These are phyloP conservation scores for Ramaria sp. DNA, from an alignment of 768 basidiomycete genomes.

Conservation along the genomic window DNA sequence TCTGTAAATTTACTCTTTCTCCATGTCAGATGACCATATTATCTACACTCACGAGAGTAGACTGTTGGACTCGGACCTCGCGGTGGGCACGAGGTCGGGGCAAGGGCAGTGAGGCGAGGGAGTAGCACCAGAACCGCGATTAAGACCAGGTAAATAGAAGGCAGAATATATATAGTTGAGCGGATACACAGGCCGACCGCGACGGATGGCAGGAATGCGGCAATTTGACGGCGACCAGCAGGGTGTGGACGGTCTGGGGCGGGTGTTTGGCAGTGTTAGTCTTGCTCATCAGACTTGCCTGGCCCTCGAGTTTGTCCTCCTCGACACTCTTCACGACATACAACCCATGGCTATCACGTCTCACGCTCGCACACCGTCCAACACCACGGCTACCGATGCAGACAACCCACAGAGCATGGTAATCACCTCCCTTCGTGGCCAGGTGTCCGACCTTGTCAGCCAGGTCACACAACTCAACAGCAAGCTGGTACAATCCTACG, in stretches of 20 bases:
- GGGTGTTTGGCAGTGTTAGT: constrained; percentile 2
- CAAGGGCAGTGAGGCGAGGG: too few relatives aligned
- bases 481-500: constrained; percentile 89
- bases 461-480: constrained; percentile 86
- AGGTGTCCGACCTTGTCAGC: constrained; percentile 78
- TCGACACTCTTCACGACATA: constrained; percentile 2
- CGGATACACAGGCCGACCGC: too few relatives aligned
- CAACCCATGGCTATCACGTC: not conserved
- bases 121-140: too few relatives aligned
- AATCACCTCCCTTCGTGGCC: constrained; percentile 66
- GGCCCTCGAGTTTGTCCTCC: not conserved
- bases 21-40: too few relatives aligned
- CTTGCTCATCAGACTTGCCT: constrained; percentile 2
- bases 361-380: not conserved
- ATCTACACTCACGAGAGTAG: too few relatives aligned
- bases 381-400: constrained; percentile 8
- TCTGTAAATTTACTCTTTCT: too few relatives aligned
- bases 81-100: too few relatives aligned
- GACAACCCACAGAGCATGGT: constrained; percentile 74
- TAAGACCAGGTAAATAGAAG: too few relatives aligned
- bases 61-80: too few relatives aligned
- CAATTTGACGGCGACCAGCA: too few relatives aligned
- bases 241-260: not conserved
- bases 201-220: too few relatives aligned
- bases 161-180: too few relatives aligned